A percentile compares a stretch with the other conserved stretches of the same genome.
Evolutionary conservation across 345 rosid species (phyloP).

Genomic region (Citrus trifoliata): DNA sequence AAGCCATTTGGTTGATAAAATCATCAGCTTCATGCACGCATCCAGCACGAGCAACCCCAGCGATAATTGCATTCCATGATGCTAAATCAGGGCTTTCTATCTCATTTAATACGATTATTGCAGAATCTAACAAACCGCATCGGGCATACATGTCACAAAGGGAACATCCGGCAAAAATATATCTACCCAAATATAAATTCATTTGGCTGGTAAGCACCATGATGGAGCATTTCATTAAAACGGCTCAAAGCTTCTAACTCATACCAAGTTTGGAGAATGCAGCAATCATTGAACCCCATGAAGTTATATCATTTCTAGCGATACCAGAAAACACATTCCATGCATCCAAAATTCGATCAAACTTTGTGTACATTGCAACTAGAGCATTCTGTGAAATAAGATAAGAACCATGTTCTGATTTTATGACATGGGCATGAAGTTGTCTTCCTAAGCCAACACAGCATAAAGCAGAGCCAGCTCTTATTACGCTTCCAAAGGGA

Average conservation of each 20-base stretch:
- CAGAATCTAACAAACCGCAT: conserved; percentile 39
- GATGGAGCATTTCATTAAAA: conserved; percentile 45
- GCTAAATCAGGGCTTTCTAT: conserved; percentile 55
- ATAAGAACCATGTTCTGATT: conserved; percentile 37
- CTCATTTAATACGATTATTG: conserved; percentile 37
- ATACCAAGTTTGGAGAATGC: conserved; percentile 57
- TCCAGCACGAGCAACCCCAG: conserved; percentile 68
- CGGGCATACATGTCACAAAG: conserved; percentile 60
- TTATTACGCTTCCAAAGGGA: conserved; percentile 53
- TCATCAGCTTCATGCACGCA: conserved; percentile 55
- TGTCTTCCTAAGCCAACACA: conserved; percentile 46
- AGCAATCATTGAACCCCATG: conserved; percentile 59
- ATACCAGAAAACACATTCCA: conserved; percentile 41
- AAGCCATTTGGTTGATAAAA: conserved; percentile 49
- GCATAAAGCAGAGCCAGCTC: conserved; percentile 39
- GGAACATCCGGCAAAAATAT: conserved; percentile 43
- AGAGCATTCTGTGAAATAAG: conserved; percentile 58
- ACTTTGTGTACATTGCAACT: conserved; percentile 56
- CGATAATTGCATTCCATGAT: conserved; percentile 56
- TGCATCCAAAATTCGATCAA: conserved; percentile 38
- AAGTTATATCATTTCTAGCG: conserved; percentile 48
- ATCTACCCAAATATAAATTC: conserved; percentile 41
- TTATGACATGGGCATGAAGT: conserved; percentile 51
- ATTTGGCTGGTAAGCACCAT: conserved; percentile 45
- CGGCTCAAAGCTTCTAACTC: conserved; percentile 45